These are phyloP conservation scores for Pseudogymnoascus sp. DNA, from an alignment of 2,329 filamentous ascomycete species.

Conservation along the genomic window DNA sequence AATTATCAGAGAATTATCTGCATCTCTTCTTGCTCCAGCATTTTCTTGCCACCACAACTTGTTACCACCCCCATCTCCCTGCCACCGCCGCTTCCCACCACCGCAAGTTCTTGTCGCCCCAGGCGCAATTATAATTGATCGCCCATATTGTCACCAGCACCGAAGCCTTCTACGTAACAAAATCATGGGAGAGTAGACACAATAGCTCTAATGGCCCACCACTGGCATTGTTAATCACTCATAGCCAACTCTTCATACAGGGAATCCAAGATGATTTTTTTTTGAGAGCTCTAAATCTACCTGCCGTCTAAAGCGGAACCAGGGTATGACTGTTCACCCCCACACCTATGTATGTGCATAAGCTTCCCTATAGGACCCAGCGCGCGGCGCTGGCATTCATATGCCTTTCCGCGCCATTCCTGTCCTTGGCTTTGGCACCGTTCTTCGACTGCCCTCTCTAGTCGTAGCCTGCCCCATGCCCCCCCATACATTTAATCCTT, in stretches of 20 bases:
- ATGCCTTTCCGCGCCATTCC: not conserved
- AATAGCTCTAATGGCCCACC: too few relatives aligned
- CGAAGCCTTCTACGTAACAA: too few relatives aligned
- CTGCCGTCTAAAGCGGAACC: not conserved
- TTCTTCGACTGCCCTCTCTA: not conserved
- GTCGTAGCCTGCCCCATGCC: not conserved
- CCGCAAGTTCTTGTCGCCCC: too few relatives aligned
- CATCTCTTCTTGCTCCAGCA: not conserved
- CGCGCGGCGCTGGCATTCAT: not conserved
- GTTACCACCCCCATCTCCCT: not conserved
- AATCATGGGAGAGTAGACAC: too few relatives aligned
- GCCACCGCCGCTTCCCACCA: not conserved
- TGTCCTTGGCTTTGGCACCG: not conserved
- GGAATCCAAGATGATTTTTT: not conserved
- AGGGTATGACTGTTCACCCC: not conserved
- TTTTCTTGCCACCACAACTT: not conserved
- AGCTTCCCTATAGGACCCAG: not conserved
- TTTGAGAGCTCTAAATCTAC: not conserved
- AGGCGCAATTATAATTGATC: too few relatives aligned
- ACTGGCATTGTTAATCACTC: too few relatives aligned
- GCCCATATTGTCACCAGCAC: too few relatives aligned
- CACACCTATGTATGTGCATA: not conserved
- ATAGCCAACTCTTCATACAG: too few relatives aligned
- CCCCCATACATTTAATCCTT: constrained; percentile 16
- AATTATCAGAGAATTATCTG: not conserved